These are phyloP conservation scores for Tagetes patula DNA, from an alignment of 129 eudicot species.

Conservation along the genomic window DNA sequence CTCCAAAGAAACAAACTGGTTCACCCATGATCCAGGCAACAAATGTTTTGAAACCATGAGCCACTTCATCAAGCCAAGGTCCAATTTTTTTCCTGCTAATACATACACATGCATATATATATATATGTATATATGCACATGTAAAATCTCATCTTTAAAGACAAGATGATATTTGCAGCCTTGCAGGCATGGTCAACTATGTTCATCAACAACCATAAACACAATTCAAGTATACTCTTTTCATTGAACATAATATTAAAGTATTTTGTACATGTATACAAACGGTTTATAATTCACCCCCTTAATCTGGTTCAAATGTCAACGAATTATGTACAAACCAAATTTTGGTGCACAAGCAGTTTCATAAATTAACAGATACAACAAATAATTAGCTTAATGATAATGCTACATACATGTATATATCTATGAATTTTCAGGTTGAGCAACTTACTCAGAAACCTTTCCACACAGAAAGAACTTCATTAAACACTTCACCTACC, in stretches of 20 bases:
- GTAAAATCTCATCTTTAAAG: not conserved
- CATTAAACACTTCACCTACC: conserved; percentile 72
- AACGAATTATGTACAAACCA: conserved; percentile 45
- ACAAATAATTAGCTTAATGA: conserved; percentile 16
- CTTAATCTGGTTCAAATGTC: conserved; percentile 29
- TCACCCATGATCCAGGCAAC: not conserved
- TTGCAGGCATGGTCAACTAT: conserved; percentile 19
- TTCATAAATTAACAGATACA: conserved; percentile 23
- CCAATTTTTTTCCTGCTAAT: not conserved
- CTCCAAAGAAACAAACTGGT: conserved; percentile 15
- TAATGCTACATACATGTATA: not conserved
- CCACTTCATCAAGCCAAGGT: conserved; percentile 5
- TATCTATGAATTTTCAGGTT: conserved; percentile 24
- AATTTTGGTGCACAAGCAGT: conserved; percentile 28
- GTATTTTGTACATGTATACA: conserved; percentile 43
- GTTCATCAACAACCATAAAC: conserved; percentile 16
- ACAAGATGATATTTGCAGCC: conserved; percentile 19
- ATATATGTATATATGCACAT: no score
- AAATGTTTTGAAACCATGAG: not conserved
- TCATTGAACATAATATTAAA: conserved; percentile 32
- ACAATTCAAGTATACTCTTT: conserved; percentile 23
- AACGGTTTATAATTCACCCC: conserved; percentile 31
- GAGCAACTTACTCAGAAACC: conserved; percentile 61
- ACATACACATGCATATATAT: not conserved
- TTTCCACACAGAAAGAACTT: conserved; percentile 90